Conservation (phyloP, 2,329 filamentous ascomycete species). For the Colletotrichum sojae region DNA sequence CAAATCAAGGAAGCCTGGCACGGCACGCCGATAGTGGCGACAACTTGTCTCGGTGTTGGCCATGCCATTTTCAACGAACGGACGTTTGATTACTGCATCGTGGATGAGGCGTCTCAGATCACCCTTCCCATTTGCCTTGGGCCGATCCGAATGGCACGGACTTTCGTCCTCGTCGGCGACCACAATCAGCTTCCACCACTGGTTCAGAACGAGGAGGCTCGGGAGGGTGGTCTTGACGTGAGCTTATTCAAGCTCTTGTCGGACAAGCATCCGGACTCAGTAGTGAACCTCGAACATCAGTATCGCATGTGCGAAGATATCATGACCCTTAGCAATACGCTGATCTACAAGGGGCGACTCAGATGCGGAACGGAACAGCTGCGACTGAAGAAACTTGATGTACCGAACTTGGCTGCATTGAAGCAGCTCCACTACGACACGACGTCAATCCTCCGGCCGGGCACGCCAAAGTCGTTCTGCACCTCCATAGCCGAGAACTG, state of each 20-base stretch:
- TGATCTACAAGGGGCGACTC: slow-evolving; percentile 92
- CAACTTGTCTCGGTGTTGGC: slow-evolving; percentile 92
- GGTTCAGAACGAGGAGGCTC: slow-evolving; percentile 91
- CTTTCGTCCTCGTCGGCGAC: slow-evolving; percentile 95
- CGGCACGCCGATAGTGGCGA: slow-evolving; percentile 89
- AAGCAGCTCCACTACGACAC: slow-evolving; percentile 71
- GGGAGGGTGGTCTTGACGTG: slow-evolving; percentile 88
- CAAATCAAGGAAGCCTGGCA: slow-evolving; percentile 89
- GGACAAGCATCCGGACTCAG: slow-evolving; percentile 87
- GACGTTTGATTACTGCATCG: slow-evolving; percentile 97
- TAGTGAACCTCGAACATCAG: slow-evolving; percentile 94
- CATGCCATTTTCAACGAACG: slow-evolving; percentile 91
- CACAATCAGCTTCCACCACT: slow-evolving; percentile 96
- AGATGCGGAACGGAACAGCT: slow-evolving; percentile 89
- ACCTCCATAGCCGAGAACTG: slow-evolving; percentile 59
- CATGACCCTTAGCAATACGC: slow-evolving; percentile 91
- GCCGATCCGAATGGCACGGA: slow-evolving; percentile 91
- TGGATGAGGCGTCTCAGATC: slow-evolving; percentile 98
- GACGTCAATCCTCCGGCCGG: slow-evolving; percentile 57
- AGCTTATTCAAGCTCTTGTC: slow-evolving; percentile 95
- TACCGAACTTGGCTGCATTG: slow-evolving; percentile 77
- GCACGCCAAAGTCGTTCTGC: slow-evolving; percentile 68
- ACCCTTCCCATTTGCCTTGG: slow-evolving; percentile 95
- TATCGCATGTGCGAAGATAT: slow-evolving; percentile 99
- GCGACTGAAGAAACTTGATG: slow-evolving; percentile 75